Percentiles rank a stretch among this genome's conserved stretches.
Evolutionary conservation across 495 filamentous ascomycete genomes (phyloP).

Genomic region (Cercophora samala): DNA sequence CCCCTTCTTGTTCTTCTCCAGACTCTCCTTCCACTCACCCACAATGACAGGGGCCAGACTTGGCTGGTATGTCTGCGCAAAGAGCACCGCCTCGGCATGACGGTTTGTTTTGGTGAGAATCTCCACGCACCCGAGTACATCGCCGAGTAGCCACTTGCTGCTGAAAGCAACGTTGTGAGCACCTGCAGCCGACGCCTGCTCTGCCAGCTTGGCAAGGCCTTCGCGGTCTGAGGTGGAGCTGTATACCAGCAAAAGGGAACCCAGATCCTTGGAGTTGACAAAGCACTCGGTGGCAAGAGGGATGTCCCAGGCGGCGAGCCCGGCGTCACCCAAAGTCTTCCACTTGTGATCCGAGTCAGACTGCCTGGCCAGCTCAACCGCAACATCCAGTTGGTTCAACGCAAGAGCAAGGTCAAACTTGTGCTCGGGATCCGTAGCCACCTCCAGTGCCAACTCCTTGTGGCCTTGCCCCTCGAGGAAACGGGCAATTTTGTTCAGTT

Average conservation of each 20-base stretch:
- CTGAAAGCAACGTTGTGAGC: conserved; percentile 90
- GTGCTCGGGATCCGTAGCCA: conserved; percentile 95
- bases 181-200: conserved; percentile 69
- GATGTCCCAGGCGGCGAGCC: conserved; percentile 82
- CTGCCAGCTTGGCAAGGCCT: conserved; percentile 67
- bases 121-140: conserved; percentile 77
- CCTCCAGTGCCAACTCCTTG: conserved; percentile 90
- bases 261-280: conserved; percentile 79
- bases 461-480: conserved; percentile 98
- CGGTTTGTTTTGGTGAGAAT: conserved; percentile 75
- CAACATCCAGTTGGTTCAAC: conserved; percentile 78
- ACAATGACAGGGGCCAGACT: conserved; percentile 67
- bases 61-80: conserved; percentile 92
- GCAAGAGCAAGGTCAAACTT: conserved; percentile 90
- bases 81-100: conserved; percentile 79
- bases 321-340: conserved; percentile 93
- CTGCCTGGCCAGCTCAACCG: conserved; percentile 75
- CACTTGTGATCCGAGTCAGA: conserved; percentile 93
- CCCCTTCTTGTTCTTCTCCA: conserved; percentile 77
- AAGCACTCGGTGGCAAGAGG: conserved; percentile 90
- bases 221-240: conserved; percentile 72
- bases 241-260: conserved; percentile 82
- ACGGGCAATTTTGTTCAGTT: conserved; percentile 94
- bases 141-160: conserved; percentile 81
- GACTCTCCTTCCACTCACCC: conserved; percentile 69